Evolutionary conservation across 2,329 filamentous ascomycete species (phyloP), one percentile per base, ranked within the genome.

Genomic region (Aspergillus felis): DNA sequence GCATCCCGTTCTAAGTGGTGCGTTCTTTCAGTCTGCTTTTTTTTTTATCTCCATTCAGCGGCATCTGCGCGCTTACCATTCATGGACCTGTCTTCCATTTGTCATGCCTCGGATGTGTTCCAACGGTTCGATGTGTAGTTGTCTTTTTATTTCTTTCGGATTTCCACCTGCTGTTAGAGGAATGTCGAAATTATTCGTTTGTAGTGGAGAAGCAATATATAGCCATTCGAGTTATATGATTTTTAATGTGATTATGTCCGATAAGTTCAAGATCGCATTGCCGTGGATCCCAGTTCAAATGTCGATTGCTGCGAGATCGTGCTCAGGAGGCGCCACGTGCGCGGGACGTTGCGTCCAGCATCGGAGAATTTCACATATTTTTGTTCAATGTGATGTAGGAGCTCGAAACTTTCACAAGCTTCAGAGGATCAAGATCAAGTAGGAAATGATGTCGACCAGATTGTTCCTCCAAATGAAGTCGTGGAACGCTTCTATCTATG

Each of bases 41-140:
- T 32, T 17, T 48, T 63, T 60, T 60, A 49, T 63, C 63, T 58
- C 56, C 52, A 61, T 58, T 56, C 50, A 50, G 46, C 50, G 58
- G 53, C 53, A 55, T 46, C 17, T 58, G 22, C 50, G 50, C 50
- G 38, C 56, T 49, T 48, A 20, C 38, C 28, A 27, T 29, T 50
- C 20, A 53, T 53, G 55, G 22, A n/a, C 29, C 17, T 29, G 29
- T 38, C 24, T 41, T 48, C 22, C 29, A 47, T 47, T 25, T 47
- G 32, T 55, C 24, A 55, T 50, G 46, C 29, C 32, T 24, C 28
- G 53, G 46, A 41, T 27, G 38, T 24, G 41, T 50, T 28, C 28
- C 41, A 55, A 50, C 28, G 32, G 32, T 55, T 55, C 47, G 32
- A 55, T 47, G 32, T 55, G 14, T 38, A 17, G 32, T n/a, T 38